Evolutionary conservation across 345 rosid species (phyloP), one percentile per base, ranked within the genome.

Genomic region (Jatropha curcas): DNA sequence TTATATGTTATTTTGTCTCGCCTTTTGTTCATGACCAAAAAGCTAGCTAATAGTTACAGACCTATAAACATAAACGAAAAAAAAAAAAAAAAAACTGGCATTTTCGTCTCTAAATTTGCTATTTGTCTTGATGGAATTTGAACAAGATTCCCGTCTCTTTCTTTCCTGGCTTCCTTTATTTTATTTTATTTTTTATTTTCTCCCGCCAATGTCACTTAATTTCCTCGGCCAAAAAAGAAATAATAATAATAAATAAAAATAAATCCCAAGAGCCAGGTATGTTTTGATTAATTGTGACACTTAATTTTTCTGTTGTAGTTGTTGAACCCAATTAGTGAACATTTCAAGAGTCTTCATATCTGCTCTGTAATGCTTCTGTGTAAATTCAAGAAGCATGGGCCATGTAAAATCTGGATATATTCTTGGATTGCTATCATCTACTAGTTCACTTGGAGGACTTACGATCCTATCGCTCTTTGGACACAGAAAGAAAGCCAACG

Each of bases 401-500:
- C 97, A 91, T 48, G 97, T 89, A 76, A 91, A 91, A 80, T 91
- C 98, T 34, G 98, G 98, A 68, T 90, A 91, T 52, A 57, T 76
- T 75, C 99, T 85, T 57, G 93, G 92, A 37, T 81, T 71, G 63
- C 10, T 41, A 7, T 57, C 39, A 81, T 84, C 88, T 82, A 90
- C 86, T 72, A 95, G 81, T 71, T 91, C 90, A 0, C 62, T 60
- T 22, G 98, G 99, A 74, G 99, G 96, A 67, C 81, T 82, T 62
- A 96, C 89, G 71, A 91, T 88, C 81, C 81, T 90, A 68, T 93
- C 98, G 16, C 72, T 83, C 85, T 73, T 83, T 1, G 99, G 99
- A 80, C 98, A 91, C 71, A 93, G 48, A 81, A 96, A 96, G 85
- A 96, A 96, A 13, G 99, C 98, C 17, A 96, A 90, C 31, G 99